These are phyloP conservation scores for Pleurostoma richardsiae DNA, from an alignment of 2,329 filamentous ascomycete genomes.

Conservation along the genomic window DNA sequence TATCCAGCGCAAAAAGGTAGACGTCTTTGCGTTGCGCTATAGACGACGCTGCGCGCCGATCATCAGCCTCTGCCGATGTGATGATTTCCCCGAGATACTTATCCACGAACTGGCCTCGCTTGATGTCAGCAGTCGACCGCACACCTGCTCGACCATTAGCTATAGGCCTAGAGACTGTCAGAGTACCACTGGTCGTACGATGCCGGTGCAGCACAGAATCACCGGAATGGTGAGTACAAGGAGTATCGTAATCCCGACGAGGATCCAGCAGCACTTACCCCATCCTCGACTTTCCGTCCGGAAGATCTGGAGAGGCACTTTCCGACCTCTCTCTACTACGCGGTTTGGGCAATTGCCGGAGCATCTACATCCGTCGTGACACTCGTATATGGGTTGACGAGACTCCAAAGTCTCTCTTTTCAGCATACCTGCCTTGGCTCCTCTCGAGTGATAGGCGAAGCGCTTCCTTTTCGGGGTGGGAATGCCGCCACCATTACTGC, in stretches of 20 bases:
- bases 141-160: conserved; percentile 41
- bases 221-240: too few species aligned
- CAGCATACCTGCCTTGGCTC: conserved; percentile 45
- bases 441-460: conserved; percentile 62
- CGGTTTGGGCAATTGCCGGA: conserved; percentile 62
- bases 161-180: too few species aligned
- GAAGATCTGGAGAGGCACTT: conserved; percentile 71
- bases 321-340: conserved; percentile 69
- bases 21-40: conserved; percentile 63
- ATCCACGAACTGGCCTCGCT: conserved; percentile 73
- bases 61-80: conserved; percentile 57
- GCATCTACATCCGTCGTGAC: conserved; percentile 67
- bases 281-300: conserved; percentile 68
- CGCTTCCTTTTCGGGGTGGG: conserved; percentile 19
- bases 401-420: conserved; percentile 46
- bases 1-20: conserved; percentile 79
- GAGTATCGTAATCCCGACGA: too few species aligned
- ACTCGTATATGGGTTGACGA: conserved; percentile 70
- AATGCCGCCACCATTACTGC: too few species aligned
- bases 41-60: conserved; percentile 52
- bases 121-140: conserved; percentile 57
- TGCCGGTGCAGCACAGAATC: too few species aligned
- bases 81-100: conserved; percentile 72
- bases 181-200: too few species aligned
- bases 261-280: conserved; percentile 43